A percentile compares a stretch with the other conserved stretches of the same genome.
These are phyloP conservation scores for Bretziella fagacearum DNA, from an alignment of 2,329 filamentous ascomycete species.

Conservation along the genomic window DNA sequence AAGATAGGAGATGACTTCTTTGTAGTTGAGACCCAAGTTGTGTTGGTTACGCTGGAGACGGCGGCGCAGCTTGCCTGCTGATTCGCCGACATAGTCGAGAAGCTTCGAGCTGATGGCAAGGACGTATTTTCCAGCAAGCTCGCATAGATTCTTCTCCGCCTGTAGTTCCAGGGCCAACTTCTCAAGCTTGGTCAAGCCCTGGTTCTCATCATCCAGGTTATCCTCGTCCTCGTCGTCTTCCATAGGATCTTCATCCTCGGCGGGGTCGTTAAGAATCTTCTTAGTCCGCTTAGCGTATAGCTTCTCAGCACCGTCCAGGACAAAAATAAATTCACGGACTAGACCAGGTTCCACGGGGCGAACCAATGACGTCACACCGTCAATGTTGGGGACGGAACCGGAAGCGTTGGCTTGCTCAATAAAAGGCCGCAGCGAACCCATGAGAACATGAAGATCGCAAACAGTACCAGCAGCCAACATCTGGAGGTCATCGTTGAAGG, in stretches of 20 bases:
- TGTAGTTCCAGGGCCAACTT: conserved; percentile 50
- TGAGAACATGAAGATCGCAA: conserved; percentile 67
- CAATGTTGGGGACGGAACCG: conserved; percentile 18
- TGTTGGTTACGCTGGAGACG: conserved; percentile 62
- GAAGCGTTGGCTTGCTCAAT: conserved; percentile 27
- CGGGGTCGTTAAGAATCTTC: conserved; percentile 44
- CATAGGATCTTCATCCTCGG: conserved; percentile 57
- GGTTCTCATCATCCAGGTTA: conserved; percentile 35
- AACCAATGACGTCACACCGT: conserved; percentile 40
- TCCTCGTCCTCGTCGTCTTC: conserved; percentile 41
- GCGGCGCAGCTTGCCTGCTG: conserved; percentile 47
- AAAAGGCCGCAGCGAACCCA: conserved; percentile 50
- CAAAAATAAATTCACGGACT: conserved; percentile 52
- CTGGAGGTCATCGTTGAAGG: conserved; percentile 60
- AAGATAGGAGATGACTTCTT: conserved; percentile 64
- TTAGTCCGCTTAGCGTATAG: conserved; percentile 55
- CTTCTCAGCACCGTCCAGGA: conserved; percentile 63
- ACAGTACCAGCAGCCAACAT: conserved; percentile 58
- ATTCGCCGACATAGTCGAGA: conserved; percentile 45
- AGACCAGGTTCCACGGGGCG: conserved; percentile 48
- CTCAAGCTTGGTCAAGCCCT: conserved; percentile 30
- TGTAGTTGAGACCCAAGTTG: conserved; percentile 72
- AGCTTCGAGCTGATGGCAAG: conserved; percentile 60
- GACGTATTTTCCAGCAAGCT: conserved; percentile 70
- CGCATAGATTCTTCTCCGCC: conserved; percentile 72